Conservation (phyloP, 2,329 filamentous ascomycete genomes). For the Fusarium dimerum region DNA sequence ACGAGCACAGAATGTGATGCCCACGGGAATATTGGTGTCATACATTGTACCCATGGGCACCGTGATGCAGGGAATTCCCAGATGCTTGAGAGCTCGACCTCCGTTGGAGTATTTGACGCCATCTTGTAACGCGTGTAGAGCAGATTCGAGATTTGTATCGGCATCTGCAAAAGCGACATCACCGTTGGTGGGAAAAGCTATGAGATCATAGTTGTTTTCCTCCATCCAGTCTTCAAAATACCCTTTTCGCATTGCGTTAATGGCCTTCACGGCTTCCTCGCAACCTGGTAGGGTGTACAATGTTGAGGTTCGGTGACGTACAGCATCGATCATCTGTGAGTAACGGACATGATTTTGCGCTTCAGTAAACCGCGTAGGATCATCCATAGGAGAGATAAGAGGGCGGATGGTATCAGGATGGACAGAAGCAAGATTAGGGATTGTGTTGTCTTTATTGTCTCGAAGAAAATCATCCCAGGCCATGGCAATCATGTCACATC, state of each 20-base stretch:
- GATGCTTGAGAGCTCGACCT: conserved; percentile 8
- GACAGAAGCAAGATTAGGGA: background rate
- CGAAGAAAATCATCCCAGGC: conserved; percentile 3
- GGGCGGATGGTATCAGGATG: conserved; percentile 6
- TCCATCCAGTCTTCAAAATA: background rate
- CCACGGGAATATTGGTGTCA: conserved; percentile 11
- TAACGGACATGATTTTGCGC: conserved; percentile 10
- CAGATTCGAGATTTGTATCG: background rate
- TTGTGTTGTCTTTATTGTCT: background rate
- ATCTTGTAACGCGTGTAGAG: background rate
- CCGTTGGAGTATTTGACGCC: conserved; percentile 12
- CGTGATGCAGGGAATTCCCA: conserved; percentile 9
- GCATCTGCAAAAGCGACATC: conserved; percentile 5
- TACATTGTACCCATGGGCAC: conserved; percentile 10
- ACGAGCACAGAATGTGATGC: conserved; percentile 5
- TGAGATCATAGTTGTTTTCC: background rate
- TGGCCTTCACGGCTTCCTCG: background rate
- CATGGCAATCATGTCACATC: conserved; percentile 13
- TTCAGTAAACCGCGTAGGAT: conserved; percentile 2
- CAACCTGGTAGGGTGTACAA: background rate
- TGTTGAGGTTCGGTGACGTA: background rate
- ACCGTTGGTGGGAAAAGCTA: conserved; percentile 7
- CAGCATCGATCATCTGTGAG: conserved; percentile 3
- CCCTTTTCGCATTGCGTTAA: background rate
- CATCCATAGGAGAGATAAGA: conserved; percentile 5